A percentile compares a stretch with the other conserved stretches of the same genome.
Evolutionary conservation across 2,329 filamentous ascomycete genomes (phyloP).

Genomic region (Macroventuria anomochaeta): DNA sequence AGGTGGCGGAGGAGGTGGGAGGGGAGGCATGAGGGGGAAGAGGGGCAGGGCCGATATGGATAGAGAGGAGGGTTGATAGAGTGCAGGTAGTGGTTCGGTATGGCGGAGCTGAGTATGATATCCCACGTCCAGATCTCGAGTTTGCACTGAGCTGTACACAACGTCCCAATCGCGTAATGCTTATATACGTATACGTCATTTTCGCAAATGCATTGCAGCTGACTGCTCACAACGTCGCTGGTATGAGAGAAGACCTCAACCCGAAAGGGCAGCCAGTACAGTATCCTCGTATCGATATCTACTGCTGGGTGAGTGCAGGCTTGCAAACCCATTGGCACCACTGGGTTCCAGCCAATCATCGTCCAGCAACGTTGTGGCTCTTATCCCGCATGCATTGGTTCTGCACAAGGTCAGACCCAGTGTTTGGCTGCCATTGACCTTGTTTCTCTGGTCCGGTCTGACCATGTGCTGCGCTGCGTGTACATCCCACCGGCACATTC

Average conservation of each 20-base stretch:
- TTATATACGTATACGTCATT: neutral
- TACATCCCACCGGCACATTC: constrained; percentile 23
- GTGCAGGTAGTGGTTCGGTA: no score
- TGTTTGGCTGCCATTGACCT: constrained; percentile 33
- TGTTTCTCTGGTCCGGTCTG: constrained; percentile 32
- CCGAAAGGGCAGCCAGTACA: constrained; percentile 36
- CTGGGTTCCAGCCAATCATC: neutral
- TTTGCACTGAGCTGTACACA: neutral
- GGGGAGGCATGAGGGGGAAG: constrained; percentile 44
- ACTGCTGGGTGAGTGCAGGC: constrained; percentile 26
- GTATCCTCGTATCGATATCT: constrained; percentile 31
- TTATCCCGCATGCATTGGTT: constrained; percentile 31
- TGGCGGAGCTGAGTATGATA: constrained; percentile 13
- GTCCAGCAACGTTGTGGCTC: constrained; percentile 26
- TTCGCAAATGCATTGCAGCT: neutral
- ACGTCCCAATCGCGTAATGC: no score
- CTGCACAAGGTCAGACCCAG: constrained; percentile 33
- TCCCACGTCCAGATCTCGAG: neutral
- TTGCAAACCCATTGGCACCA: no score
- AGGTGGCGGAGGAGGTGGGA: constrained; percentile 59
- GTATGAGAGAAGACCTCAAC: constrained; percentile 30
- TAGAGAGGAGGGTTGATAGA: constrained; percentile 71
- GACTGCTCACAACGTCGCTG: constrained; percentile 18
- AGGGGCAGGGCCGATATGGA: constrained; percentile 72
- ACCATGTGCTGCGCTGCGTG: constrained; percentile 38